Conservation (phyloP, 2,329 filamentous ascomycete species). For the Aaosphaeria arxii region DNA sequence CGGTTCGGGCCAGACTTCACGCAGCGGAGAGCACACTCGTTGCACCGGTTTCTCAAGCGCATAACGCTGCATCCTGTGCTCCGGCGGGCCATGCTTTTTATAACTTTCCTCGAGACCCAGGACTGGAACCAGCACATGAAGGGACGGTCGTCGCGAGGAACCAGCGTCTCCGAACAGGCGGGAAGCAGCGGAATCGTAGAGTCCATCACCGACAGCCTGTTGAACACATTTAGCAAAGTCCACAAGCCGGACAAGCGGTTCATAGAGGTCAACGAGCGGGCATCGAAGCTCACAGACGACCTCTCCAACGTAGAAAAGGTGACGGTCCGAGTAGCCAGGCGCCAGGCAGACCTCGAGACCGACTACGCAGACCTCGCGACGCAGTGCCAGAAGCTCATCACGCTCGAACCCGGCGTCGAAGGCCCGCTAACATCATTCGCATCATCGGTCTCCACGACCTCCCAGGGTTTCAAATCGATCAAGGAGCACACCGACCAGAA, state of each 20-base stretch:
- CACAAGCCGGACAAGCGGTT: slow-evolving; percentile 95
- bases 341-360: slow-evolving; percentile 80
- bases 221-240: slow-evolving; percentile 95
- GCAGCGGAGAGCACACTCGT: slow-evolving; percentile 77
- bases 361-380: slow-evolving; percentile 88
- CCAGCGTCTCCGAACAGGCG: slow-evolving; percentile 38
- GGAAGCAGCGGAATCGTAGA: slow-evolving; percentile 76
- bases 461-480: slow-evolving; percentile 72
- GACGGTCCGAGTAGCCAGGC: slow-evolving; percentile 82
- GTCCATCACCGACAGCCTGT: slow-evolving; percentile 90
- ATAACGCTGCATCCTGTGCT: slow-evolving; percentile 86
- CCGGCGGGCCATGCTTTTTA: slow-evolving; percentile 75
- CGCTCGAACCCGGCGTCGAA: slow-evolving; percentile 84
- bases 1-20: slow-evolving; percentile 95
- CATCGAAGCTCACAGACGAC: slow-evolving; percentile 89
- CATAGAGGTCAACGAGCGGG: slow-evolving; percentile 87
- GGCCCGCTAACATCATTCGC: slow-evolving; percentile 81
- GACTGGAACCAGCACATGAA: slow-evolving; percentile 99
- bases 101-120: slow-evolving; percentile 84
- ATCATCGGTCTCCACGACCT: slow-evolving; percentile 78
- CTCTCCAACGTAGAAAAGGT: slow-evolving; percentile 92
- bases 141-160: slow-evolving; percentile 65
- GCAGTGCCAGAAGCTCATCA: slow-evolving; percentile 91
- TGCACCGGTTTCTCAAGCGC: slow-evolving; percentile 86
- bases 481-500: slow-evolving; percentile 93